Base-by-base conservation (phyloP, 2,329 filamentous ascomycete species). In the Cryphonectria parasitica region DNA sequence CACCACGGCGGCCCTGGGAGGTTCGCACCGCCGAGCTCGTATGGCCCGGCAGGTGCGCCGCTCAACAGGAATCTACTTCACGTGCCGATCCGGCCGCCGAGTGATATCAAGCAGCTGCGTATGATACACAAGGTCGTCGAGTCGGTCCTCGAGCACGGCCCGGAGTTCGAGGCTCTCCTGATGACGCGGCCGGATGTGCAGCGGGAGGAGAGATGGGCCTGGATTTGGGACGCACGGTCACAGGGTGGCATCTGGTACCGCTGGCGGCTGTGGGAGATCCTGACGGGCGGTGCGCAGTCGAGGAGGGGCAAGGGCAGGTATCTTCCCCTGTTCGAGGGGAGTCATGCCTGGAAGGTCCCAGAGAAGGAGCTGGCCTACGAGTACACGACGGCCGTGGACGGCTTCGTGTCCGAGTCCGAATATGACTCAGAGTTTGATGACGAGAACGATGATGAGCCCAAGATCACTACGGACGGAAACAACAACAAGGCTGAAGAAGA, bases 81-180 rank as follows among this genome's bases (percentile, higher is more conserved):
- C 74, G 91, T 95, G 39, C 89, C 91, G 1, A 91, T 97, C 17
- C 89, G 89, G 72, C 86, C 91, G 8, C 95, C 95, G 1, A 86
- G 88, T 7, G 92, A 98, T 75, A 87, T 97, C 65, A 91, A 90
- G 74, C 91, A 92, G 72, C 83, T 98, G 0, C 90, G 90, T 70
- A 86, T 97, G 61, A 97, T 98, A 72, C 95, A 98, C 82, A 95
- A 92, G 78, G 92, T 94, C 0, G 87, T 97, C 45, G 95, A 98
- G 77, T 87, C 88, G 2, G 84, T 98, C 0, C 83, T 98, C 11
- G 88, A 90, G 31, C 89, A 96, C 75, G 94, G 95, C 0, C 89
- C 93, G 0, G 93, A 96, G 77, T 97, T 97, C 72, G 96, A 99
- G 80, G 94, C 95, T 6, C 84, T 97, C 2, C 86, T 99, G 8